Evolutionary conservation across 179 eudicot species (phyloP).

Genomic region (Patellifolia procumbens): DNA sequence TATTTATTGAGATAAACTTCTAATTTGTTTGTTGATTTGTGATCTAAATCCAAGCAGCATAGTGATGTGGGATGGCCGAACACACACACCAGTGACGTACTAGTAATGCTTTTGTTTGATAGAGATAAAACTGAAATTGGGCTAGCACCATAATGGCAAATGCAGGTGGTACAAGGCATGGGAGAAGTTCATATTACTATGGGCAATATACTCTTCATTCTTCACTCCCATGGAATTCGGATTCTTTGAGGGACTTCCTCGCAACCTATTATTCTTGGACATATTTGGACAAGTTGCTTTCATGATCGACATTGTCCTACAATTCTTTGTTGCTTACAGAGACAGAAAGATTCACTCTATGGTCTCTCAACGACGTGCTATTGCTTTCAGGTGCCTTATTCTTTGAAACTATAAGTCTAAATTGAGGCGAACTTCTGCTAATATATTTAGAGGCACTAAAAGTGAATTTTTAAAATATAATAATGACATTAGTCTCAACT

Average conservation of each 20-base stretch:
- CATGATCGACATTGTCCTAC: slow-evolving; percentile 69
- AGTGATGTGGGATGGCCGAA: slow-evolving; percentile 26
- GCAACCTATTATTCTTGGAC: slow-evolving; percentile 65
- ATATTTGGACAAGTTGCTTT: slow-evolving; percentile 73
- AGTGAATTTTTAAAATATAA: no score
- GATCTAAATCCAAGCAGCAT: slow-evolving; percentile 23
- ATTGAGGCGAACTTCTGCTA: no score
- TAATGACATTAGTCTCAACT: no score
- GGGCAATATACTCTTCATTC: slow-evolving; percentile 82
- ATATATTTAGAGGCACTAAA: no score
- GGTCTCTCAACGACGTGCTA: slow-evolving; percentile 53
- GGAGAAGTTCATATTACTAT: slow-evolving; percentile 60
- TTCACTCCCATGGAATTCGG: slow-evolving; percentile 95
- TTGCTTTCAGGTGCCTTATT: slow-evolving; percentile 59
- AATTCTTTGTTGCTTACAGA: slow-evolving; percentile 75
- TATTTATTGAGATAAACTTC: not conserved
- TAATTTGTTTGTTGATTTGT: slow-evolving; percentile 21
- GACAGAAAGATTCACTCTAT: slow-evolving; percentile 70
- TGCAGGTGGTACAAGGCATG: slow-evolving; percentile 74
- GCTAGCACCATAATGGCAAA: slow-evolving; percentile 21
- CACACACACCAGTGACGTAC: slow-evolving; percentile 14
- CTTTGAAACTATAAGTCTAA: not conserved
- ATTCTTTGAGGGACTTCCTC: slow-evolving; percentile 80
- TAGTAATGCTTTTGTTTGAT: slow-evolving; percentile 19
- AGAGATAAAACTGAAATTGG: slow-evolving; percentile 16